These are phyloP conservation scores for Auriculariales sp. DNA, from an alignment of 768 basidiomycete species.

Conservation along the genomic window DNA sequence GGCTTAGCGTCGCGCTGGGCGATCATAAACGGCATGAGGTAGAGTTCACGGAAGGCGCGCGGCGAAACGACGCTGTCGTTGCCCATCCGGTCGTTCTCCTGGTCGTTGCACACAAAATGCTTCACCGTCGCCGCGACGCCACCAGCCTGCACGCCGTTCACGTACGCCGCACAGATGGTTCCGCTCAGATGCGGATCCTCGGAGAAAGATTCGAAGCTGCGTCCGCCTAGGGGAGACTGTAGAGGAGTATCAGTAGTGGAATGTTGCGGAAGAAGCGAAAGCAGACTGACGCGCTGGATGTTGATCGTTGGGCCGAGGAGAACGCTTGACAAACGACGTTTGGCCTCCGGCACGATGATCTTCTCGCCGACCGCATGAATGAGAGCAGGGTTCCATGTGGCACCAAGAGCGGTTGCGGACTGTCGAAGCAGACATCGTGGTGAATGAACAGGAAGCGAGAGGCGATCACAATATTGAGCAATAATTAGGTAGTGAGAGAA, in stretches of 20 bases:
- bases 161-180: conserved; percentile 51
- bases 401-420: conserved; percentile 59
- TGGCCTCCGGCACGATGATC: conserved; percentile 58
- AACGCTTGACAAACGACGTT: conserved; percentile 50
- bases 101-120: conserved; percentile 78
- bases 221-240: conserved; percentile 57
- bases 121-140: conserved; percentile 70
- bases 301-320: conserved; percentile 74
- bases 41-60: conserved; percentile 42
- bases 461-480: background rate
- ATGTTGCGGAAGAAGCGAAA: background rate
- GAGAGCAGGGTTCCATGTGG: conserved; percentile 57
- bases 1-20: conserved; percentile 49
- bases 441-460: background rate
- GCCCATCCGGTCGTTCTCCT: conserved; percentile 60
- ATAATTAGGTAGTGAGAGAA: too few species aligned
- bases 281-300: conserved; percentile 51
- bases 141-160: conserved; percentile 63
- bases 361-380: conserved; percentile 46
- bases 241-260: background rate
- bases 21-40: conserved; percentile 50
- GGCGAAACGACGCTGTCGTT: conserved; percentile 38
- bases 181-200: conserved; percentile 69
- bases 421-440: too few species aligned
- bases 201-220: conserved; percentile 65